Base-by-base conservation (phyloP, 495 filamentous ascomycete species). In the Lindgomyces ingoldianus region DNA sequence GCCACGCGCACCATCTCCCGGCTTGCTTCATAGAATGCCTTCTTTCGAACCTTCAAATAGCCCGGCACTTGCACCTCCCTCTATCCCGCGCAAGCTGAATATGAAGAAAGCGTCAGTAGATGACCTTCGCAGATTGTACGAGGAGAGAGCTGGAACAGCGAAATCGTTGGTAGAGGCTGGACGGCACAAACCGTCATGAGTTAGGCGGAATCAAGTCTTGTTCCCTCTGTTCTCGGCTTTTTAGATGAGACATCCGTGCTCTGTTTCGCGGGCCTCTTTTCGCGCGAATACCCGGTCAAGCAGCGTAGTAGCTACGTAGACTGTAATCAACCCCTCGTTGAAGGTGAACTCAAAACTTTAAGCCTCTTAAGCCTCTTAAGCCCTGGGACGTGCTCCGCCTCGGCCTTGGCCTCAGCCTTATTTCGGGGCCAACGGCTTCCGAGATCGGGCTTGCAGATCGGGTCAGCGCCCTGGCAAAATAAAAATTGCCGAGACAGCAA, bases 121-220 rank as follows among this genome's bases (percentile, higher is more conserved):
- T 46, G 72, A 77, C 63, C 54, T 78, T 48, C 59, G 75, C 30
- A 57, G 74, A 67, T 57, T 78, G 49, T 78, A 78, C 53, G 76
- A 78, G 67, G 76, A 78, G 68, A 48, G 76, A 30, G 70, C 70
- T 2, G 73, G 72, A 27, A 71, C 74, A 3, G 72, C 70, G 42
- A 65, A 65, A 55, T 63, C 49, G 16, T 54, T 74, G 60, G 69
- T 70, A 6, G 67, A 70, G 52, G 56, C 61, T 4, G 53, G 42
- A 18, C 27, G 33, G 6, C 33, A 39, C 33, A 39, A 14, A 39
- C 14, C 6, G 33, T n/a, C n/a, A n/a, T n/a, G n/a, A n/a, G n/a
- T n/a, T n/a, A n/a, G n/a, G n/a, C n/a, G n/a, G n/a, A n/a, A n/a
- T n/a, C n/a, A n/a, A n/a, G n/a, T n/a, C n/a, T n/a, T n/a, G n/a